A percentile compares a stretch with the other conserved stretches of the same genome.
phyloP scores from a whole-genome alignment of 805 yeast genomes.

The Ogataea minuta region DNA sequence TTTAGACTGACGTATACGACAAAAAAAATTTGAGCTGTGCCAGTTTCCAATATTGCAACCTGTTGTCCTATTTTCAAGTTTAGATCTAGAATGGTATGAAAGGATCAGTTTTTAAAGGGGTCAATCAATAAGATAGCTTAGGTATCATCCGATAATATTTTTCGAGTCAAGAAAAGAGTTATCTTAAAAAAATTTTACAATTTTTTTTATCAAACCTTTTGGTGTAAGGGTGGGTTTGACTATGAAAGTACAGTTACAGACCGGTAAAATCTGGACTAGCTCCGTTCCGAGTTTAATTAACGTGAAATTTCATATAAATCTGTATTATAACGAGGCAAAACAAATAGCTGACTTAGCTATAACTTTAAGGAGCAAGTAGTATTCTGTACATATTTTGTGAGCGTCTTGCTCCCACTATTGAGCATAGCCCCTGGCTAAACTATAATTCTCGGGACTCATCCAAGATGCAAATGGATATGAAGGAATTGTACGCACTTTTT shows the following conservation, averaged over 20 bases:
- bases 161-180: constrained; percentile 4
- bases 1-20: too few species aligned
- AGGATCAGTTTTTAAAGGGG: too few species aligned
- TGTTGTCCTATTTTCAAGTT: neutral
- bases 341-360: too few species aligned
- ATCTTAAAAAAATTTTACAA: constrained; percentile 6
- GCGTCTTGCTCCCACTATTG: neutral
- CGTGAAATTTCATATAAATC: too few species aligned
- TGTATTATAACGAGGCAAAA: too few species aligned
- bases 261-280: too few species aligned
- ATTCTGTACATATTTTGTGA: too few species aligned
- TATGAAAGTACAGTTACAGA: too few species aligned
- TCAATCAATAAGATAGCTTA: neutral
- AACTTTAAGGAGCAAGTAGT: too few species aligned
- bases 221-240: constrained; percentile 10
- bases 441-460: constrained; percentile 13
- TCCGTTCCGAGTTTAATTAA: too few species aligned
- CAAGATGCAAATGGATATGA: constrained; percentile 26
- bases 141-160: constrained; percentile 5
- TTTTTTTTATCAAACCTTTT: constrained; percentile 6
- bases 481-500: constrained; percentile 18
- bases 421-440: constrained; percentile 10
- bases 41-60: neutral
- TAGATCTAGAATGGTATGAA: too few species aligned
- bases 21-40: too few species aligned